A percentile compares a stretch with the other conserved stretches of the same genome.
Conservation (phyloP, 140 eudicot genomes). For the Ambrosia hybrid region DNA sequence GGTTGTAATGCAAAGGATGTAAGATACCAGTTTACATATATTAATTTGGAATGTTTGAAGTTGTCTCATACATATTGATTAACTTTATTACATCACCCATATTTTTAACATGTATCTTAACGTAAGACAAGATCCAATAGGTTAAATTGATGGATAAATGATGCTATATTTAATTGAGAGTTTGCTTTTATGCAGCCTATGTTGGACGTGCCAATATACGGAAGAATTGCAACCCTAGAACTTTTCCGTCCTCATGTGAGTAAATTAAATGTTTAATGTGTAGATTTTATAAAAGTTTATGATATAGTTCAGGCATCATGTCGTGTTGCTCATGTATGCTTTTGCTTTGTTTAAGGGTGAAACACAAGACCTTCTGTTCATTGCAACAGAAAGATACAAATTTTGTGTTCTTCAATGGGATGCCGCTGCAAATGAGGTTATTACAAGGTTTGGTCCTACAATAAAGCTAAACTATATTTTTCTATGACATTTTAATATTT, state of each 20-base stretch:
- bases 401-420: constrained; percentile 99
- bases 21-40: background rate
- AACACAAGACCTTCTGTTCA: constrained; percentile 90
- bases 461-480: constrained; percentile 4
- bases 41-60: constrained; percentile 1
- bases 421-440: constrained; percentile 70
- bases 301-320: background rate
- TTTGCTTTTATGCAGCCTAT: constrained; percentile 63
- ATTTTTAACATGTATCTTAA: too few relatives aligned
- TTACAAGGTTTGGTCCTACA: constrained; percentile 65
- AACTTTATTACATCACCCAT: background rate
- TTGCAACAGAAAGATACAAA: constrained; percentile 96
- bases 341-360: constrained; percentile 57
- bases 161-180: background rate
- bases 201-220: constrained; percentile 96
- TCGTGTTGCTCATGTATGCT: constrained; percentile 11
- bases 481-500: background rate
- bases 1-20: constrained; percentile 6
- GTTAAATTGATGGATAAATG: background rate
- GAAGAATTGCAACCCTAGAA: constrained; percentile 95
- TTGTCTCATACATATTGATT: background rate
- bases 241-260: constrained; percentile 98
- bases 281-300: background rate
- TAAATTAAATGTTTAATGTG: background rate
- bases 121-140: background rate